A percentile compares a stretch with the other conserved stretches of the same genome.
phyloP scores from a whole-genome alignment of 2,329 filamentous ascomycete genomes.

The Aureobasidium melanogenum region DNA sequence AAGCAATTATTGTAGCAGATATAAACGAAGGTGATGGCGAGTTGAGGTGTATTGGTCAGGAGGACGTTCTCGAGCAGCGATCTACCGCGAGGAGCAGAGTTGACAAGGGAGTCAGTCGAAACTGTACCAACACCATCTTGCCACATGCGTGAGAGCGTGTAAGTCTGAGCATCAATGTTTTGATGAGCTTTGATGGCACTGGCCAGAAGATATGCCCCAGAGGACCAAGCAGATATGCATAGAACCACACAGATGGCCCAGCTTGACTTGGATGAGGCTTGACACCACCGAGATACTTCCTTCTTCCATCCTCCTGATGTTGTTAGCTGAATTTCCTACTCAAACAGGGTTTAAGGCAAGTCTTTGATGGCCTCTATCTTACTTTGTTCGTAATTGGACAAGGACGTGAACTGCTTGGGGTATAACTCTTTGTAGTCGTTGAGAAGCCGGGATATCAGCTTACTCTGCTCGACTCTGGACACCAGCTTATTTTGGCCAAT shows the following conservation, averaged over 20 bases:
- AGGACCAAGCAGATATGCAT: neutral
- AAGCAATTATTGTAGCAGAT: constrained; percentile 36
- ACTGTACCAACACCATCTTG: neutral
- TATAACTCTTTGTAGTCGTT: neutral
- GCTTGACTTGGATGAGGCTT: neutral
- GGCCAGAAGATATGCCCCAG: neutral
- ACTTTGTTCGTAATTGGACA: neutral
- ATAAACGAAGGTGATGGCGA: constrained; percentile 40
- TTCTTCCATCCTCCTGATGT: neutral
- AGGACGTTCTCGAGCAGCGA: constrained; percentile 20
- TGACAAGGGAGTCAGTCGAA: neutral
- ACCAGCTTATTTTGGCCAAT: too few relatives aligned
- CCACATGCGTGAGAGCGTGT: neutral
- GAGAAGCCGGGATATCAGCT: neutral
- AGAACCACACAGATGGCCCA: neutral
- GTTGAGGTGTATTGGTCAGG: constrained; percentile 40
- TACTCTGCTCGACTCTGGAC: too few relatives aligned
- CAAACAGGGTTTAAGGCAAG: neutral
- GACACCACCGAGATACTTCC: neutral
- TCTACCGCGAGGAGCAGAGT: neutral
- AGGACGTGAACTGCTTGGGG: neutral
- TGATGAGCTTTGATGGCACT: neutral
- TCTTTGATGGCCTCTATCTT: too few relatives aligned
- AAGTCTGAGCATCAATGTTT: neutral
- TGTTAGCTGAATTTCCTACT: neutral